phyloP scores from a whole-genome alignment of 148 eudicot species.

The Diospyros lotus region DNA sequence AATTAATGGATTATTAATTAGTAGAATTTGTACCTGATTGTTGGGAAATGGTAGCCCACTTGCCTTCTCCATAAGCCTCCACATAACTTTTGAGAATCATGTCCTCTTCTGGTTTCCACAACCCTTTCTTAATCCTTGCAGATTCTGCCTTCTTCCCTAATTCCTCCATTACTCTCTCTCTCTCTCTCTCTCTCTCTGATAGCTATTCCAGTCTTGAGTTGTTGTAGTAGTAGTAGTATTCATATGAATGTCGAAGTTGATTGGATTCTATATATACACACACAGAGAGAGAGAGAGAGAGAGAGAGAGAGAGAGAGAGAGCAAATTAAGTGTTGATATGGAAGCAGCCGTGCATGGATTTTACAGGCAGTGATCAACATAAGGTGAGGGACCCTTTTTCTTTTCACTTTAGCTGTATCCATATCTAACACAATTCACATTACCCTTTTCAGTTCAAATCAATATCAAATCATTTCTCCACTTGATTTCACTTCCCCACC shows the following conservation, averaged over 20 bases:
- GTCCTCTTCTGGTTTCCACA: slow-evolving; percentile 40
- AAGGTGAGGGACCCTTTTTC: neutral
- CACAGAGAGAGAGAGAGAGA: too few relatives aligned
- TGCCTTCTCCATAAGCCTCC: slow-evolving; percentile 32
- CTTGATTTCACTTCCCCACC: too few relatives aligned
- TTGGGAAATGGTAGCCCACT: slow-evolving; percentile 28
- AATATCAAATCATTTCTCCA: too few relatives aligned
- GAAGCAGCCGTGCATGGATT: slow-evolving; percentile 1
- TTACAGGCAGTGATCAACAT: neutral
- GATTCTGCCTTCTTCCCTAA: slow-evolving; percentile 7
- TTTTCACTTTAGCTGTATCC: neutral
- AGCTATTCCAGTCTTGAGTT: too few relatives aligned
- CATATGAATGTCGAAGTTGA: neutral
- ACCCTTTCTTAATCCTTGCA: slow-evolving; percentile 20
- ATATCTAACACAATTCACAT: neutral
- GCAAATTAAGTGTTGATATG: neutral
- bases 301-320: too few relatives aligned
- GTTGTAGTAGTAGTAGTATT: neutral
- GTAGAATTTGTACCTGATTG: slow-evolving; percentile 19
- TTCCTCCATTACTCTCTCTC: slow-evolving; percentile 5
- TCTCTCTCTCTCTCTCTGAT: neutral
- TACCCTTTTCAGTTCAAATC: neutral
- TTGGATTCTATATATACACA: neutral
- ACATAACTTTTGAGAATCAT: slow-evolving; percentile 27
- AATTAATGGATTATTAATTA: too few relatives aligned